Percentiles rank a stretch among this genome's conserved stretches.
Evolutionary conservation across 1,284 basidiomycete genomes (phyloP).

Genomic region (Ganoderma sinense): DNA sequence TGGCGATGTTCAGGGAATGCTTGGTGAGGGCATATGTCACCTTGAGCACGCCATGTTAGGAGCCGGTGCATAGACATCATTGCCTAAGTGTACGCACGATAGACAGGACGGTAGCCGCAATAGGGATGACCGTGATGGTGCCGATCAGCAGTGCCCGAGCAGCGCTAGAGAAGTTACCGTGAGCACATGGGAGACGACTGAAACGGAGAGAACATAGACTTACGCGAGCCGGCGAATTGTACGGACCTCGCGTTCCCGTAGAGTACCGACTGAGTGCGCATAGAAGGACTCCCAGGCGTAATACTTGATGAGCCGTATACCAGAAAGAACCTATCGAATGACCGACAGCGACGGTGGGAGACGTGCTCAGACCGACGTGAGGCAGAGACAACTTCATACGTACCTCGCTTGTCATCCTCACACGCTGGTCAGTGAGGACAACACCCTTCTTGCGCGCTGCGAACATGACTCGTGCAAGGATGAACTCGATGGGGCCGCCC

Average conservation of each 20-base stretch:
- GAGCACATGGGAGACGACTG: not conserved
- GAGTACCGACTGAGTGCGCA: constrained; percentile 53
- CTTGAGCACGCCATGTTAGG: constrained; percentile 37
- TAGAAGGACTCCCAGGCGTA: constrained; percentile 76
- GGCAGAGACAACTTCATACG: not conserved
- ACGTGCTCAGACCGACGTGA: not conserved
- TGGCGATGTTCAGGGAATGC: constrained; percentile 70
- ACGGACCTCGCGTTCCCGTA: constrained; percentile 61
- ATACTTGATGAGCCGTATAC: constrained; percentile 67
- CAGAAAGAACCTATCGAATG: constrained; percentile 60
- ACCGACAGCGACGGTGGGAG: not conserved
- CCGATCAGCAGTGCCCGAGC: constrained; percentile 65
- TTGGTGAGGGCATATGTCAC: constrained; percentile 76
- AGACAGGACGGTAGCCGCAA: constrained; percentile 68
- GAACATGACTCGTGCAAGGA: constrained; percentile 73
- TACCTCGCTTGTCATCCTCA: constrained; percentile 70
- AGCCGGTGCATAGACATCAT: too few species aligned
- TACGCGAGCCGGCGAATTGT: constrained; percentile 59
- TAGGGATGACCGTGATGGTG: constrained; percentile 66
- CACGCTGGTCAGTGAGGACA: constrained; percentile 75
- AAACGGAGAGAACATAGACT: constrained; percentile 31
- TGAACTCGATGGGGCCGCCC: constrained; percentile 68
- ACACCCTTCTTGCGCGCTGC: constrained; percentile 69
- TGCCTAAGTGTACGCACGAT: constrained; percentile 55
- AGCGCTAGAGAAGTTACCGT: constrained; percentile 4